Evolutionary conservation across 331 rosid genomes (phyloP).

Genomic region (Spiraea crenata): DNA sequence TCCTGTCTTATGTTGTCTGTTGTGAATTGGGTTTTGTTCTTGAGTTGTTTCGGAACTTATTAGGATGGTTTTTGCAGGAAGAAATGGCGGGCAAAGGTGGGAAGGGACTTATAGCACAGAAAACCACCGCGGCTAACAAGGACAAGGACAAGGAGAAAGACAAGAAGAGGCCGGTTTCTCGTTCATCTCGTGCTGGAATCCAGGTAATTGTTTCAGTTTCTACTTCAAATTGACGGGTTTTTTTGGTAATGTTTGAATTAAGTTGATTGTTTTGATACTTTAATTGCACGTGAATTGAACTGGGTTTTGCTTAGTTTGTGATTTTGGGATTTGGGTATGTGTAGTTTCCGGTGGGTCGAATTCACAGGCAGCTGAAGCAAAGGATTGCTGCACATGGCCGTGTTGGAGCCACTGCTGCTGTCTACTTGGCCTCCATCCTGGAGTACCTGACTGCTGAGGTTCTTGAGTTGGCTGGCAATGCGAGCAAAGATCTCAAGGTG

Average conservation of each 20-base stretch:
- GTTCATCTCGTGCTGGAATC: slow-evolving; percentile 96
- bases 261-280: neutral
- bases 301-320: neutral
- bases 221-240: too few species aligned
- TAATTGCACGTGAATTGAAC: neutral
- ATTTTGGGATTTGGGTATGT: neutral
- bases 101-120: slow-evolving; percentile 87
- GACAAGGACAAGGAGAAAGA: slow-evolving; percentile 86
- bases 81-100: slow-evolving; percentile 98
- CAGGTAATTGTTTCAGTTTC: slow-evolving; percentile 45
- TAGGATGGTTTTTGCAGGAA: slow-evolving; percentile 20
- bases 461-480: slow-evolving; percentile 93
- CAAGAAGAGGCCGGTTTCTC: slow-evolving; percentile 82
- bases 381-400: slow-evolving; percentile 83
- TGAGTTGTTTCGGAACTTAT: neutral
- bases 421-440: slow-evolving; percentile 87
- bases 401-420: slow-evolving; percentile 98
- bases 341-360: slow-evolving; percentile 94
- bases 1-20: neutral
- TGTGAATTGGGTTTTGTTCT: neutral
- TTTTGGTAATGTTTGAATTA: neutral
- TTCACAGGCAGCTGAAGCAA: slow-evolving; percentile 80
- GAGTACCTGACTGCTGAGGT: slow-evolving; percentile 94
- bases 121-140: slow-evolving; percentile 84
- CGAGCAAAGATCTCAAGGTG: slow-evolving; percentile 93